Evolutionary conservation across 768 basidiomycete genomes (phyloP), one percentile per base, ranked within the genome.

Genomic region (Kwoniella dejecticola): DNA sequence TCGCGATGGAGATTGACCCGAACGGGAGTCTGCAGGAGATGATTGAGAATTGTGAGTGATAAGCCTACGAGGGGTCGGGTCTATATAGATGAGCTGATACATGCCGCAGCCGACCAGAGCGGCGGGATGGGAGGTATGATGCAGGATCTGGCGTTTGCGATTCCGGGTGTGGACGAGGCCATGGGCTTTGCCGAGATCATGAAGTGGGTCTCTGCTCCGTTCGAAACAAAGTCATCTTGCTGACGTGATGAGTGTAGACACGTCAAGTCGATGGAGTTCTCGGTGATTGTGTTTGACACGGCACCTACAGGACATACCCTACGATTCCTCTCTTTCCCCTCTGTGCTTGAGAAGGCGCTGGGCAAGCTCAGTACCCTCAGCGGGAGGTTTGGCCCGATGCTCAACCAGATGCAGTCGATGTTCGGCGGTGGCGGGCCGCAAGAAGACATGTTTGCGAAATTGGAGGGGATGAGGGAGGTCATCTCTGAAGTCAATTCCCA

Each of bases 101-200:
- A 23, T 54, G 21, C 5, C 12, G 21, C 57, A 75, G 76, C 77
- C 23, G 77, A 80, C 59, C 64, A 70, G 27, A 75, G 75, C 33
- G 78, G 79, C 27, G 93, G 95, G 83, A 98, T 98, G 95, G 92
- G 92, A 46, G 87, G 89, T 64, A 98, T 99, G 93, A 96, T 99
- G 91, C 96, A 99, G 79, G 96, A 99, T 81, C 84, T 99, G 44
- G 96, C 96, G 0, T 99, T 99, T 74, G 93, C 96, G 1, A 98
- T 99, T 60, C 96, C 96, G 0, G 96, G 96, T 81, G 95, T 99
- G 12, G 96, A 99, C 73, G 96, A 99, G 80, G 96, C 96, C 3
- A 98, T 99, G 96, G 93, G 92, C 66, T 99, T 99, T 71, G 96
- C 96, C 0, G 96, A 99, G 80, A 96, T 99, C 79, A 99, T 98